Conservation (phyloP, 139 green algal species). For the Haematococcus lacustris region DNA sequence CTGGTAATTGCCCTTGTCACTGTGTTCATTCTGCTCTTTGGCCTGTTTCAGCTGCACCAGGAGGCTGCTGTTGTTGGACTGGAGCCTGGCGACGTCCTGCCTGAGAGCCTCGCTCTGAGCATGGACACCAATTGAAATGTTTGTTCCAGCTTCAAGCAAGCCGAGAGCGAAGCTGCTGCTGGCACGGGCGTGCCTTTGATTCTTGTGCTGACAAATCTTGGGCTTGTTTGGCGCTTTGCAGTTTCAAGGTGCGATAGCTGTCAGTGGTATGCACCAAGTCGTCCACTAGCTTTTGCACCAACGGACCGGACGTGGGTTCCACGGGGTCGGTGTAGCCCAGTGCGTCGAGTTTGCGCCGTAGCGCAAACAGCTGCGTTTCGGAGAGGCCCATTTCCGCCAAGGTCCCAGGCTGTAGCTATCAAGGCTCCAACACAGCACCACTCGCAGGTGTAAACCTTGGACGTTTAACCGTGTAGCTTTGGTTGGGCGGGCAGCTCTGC, state of each 20-base stretch:
- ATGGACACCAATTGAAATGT: background rate
- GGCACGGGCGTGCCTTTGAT: slow-evolving; percentile 31
- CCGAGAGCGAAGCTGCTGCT: background rate
- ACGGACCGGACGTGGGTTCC: slow-evolving; percentile 26
- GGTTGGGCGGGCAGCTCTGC: background rate
- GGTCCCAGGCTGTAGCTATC: too few relatives aligned
- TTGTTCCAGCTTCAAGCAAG: background rate
- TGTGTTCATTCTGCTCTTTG: slow-evolving; percentile 37
- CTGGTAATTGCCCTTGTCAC: slow-evolving; percentile 38
- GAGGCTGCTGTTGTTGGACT: slow-evolving; percentile 59
- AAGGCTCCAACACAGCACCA: too few relatives aligned
- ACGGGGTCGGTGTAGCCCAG: slow-evolving; percentile 48
- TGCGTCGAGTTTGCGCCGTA: slow-evolving; percentile 50
- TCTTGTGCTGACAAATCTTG: slow-evolving; percentile 48
- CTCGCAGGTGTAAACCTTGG: too few relatives aligned
- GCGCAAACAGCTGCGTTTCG: background rate
- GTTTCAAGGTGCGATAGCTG: slow-evolving; percentile 46
- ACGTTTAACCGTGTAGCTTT: background rate
- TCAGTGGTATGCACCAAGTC: slow-evolving; percentile 64
- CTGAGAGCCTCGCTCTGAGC: slow-evolving; percentile 52
- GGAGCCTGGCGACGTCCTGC: slow-evolving; percentile 41
- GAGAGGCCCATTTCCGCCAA: background rate
- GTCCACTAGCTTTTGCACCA: slow-evolving; percentile 50
- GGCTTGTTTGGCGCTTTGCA: slow-evolving; percentile 32
- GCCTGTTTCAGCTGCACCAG: slow-evolving; percentile 56